phyloP scores from a whole-genome alignment of 805 yeast genomes.

The Teunomyces panamensis region DNA sequence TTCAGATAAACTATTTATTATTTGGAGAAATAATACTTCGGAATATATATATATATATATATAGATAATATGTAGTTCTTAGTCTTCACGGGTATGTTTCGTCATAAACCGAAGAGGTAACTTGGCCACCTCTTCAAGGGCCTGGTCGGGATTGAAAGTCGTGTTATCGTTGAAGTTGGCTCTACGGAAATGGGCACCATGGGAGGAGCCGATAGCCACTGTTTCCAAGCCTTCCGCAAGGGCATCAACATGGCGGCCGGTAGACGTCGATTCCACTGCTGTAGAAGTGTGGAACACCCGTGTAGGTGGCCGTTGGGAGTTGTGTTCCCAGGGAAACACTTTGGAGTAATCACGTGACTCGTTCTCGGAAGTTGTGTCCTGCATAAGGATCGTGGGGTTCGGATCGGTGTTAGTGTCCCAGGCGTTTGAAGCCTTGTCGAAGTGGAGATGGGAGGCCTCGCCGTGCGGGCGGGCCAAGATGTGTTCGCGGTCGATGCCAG shows the following conservation, averaged over 20 bases:
- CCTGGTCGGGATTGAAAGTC: conserved; percentile 23
- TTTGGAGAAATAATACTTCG: no score
- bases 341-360: neutral
- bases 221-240: conserved; percentile 2
- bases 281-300: conserved; percentile 19
- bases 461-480: conserved; percentile 12
- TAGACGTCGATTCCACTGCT: neutral
- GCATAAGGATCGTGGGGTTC: no score
- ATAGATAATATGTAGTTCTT: neutral
- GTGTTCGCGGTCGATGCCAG: conserved; percentile 14
- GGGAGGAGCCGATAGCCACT: conserved; percentile 5
- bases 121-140: conserved; percentile 25
- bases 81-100: conserved; percentile 11
- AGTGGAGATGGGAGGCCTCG: conserved; percentile 21
- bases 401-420: conserved; percentile 18
- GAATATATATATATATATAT: neutral
- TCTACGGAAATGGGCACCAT: conserved; percentile 3
- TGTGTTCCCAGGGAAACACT: conserved; percentile 32
- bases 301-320: conserved; percentile 19
- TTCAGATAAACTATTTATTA: neutral
- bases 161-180: conserved; percentile 8
- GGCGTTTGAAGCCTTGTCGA: conserved; percentile 16
- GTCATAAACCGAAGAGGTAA: conserved; percentile 23
- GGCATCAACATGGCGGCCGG: neutral
- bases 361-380: neutral